These are phyloP conservation scores for Trichophyton verrucosum DNA, from an alignment of 2,329 filamentous ascomycete genomes.

Conservation along the genomic window DNA sequence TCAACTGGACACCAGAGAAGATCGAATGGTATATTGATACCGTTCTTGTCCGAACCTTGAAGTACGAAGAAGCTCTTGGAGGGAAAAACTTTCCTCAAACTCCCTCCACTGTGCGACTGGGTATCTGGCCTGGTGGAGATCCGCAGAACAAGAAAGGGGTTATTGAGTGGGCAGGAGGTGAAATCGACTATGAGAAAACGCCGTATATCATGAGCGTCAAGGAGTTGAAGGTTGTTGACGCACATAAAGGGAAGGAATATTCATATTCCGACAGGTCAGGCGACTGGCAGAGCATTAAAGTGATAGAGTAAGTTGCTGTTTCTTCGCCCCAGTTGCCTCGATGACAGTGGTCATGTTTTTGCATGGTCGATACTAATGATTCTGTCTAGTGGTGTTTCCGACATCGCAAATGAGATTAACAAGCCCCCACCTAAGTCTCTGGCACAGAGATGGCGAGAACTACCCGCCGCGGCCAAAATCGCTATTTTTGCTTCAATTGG, in stretches of 20 bases:
- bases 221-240: slow-evolving; percentile 44
- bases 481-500: slow-evolving; percentile 34
- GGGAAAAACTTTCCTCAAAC: slow-evolving; percentile 57
- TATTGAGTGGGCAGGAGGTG: slow-evolving; percentile 14
- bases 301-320: slow-evolving; percentile 38
- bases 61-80: slow-evolving; percentile 52
- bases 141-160: slow-evolving; percentile 19
- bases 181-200: slow-evolving; percentile 27
- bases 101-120: slow-evolving; percentile 58
- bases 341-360: not conserved
- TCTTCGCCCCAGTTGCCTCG: not conserved
- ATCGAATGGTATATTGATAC: slow-evolving; percentile 56
- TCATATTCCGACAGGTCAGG: slow-evolving; percentile 51
- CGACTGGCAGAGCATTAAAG: slow-evolving; percentile 49
- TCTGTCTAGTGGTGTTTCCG: slow-evolving; percentile 51
- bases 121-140: slow-evolving; percentile 56
- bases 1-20: slow-evolving; percentile 55
- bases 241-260: slow-evolving; percentile 51
- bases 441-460: slow-evolving; percentile 32
- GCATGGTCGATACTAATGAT: not conserved
- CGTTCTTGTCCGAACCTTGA: slow-evolving; percentile 48
- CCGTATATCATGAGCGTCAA: slow-evolving; percentile 67
- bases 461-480: slow-evolving; percentile 37
- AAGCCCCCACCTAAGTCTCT: slow-evolving; percentile 25
- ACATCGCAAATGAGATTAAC: slow-evolving; percentile 34